These are phyloP conservation scores for Sclerotinia glacialis DNA, from an alignment of 2,329 filamentous ascomycete genomes.

Conservation along the genomic window DNA sequence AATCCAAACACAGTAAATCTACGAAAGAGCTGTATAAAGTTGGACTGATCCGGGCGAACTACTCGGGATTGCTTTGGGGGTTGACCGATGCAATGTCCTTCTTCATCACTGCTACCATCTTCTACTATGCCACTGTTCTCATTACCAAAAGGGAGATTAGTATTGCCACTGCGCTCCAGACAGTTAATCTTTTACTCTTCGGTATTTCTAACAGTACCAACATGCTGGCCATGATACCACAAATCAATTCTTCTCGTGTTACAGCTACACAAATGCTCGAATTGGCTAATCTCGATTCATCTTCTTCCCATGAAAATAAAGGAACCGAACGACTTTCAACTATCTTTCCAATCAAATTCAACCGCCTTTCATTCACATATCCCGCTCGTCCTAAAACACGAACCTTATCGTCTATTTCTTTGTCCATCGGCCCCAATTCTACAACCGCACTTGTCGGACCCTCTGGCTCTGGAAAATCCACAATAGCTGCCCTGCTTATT, in stretches of 20 bases:
- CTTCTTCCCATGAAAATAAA: slow-evolving; percentile 31
- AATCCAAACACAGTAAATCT: slow-evolving; percentile 56
- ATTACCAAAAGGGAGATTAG: slow-evolving; percentile 50
- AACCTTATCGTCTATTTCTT: slow-evolving; percentile 63
- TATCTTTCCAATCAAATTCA: slow-evolving; percentile 51
- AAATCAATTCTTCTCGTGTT: slow-evolving; percentile 71
- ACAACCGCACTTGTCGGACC: slow-evolving; percentile 77
- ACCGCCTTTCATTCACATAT: slow-evolving; percentile 68
- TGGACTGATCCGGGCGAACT: slow-evolving; percentile 64
- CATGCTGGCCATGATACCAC: slow-evolving; percentile 73
- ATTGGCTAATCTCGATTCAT: slow-evolving; percentile 58
- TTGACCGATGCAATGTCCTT: slow-evolving; percentile 70
- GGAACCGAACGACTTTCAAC: slow-evolving; percentile 50
- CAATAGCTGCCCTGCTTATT: slow-evolving; percentile 71
- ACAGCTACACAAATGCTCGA: slow-evolving; percentile 70
- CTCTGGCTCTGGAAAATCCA: slow-evolving; percentile 91
- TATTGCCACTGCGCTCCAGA: slow-evolving; percentile 63
- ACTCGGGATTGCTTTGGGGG: slow-evolving; percentile 70
- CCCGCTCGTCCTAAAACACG: slow-evolving; percentile 51
- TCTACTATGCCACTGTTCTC: slow-evolving; percentile 75
- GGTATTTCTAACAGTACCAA: slow-evolving; percentile 69
- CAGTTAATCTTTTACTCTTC: slow-evolving; percentile 82
- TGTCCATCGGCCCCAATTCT: slow-evolving; percentile 60
- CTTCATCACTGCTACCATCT: slow-evolving; percentile 74
- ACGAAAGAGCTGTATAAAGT: slow-evolving; percentile 53